Percentiles rank a stretch among this genome's conserved stretches.
These are phyloP conservation scores for Boletus edulis DNA, from an alignment of 768 basidiomycete genomes.

Conservation along the genomic window DNA sequence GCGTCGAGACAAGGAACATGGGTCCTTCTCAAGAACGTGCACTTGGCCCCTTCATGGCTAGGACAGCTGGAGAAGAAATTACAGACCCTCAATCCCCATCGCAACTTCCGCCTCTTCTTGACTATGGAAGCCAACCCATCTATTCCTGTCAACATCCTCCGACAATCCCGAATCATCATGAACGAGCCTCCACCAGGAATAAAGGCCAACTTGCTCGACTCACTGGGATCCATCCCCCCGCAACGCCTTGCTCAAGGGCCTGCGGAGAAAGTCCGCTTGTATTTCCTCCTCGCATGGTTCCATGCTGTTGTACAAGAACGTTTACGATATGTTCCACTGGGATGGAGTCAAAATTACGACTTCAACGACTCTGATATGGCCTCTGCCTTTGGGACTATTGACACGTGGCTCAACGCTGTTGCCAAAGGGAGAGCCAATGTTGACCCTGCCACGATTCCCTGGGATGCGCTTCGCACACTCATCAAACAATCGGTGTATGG, in stretches of 20 bases:
- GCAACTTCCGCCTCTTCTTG: conserved; percentile 93
- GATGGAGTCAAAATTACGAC: conserved; percentile 96
- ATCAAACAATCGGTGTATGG: conserved; percentile 97
- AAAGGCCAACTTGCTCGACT: conserved; percentile 94
- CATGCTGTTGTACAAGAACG: conserved; percentile 98
- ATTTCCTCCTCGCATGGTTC: conserved; percentile 99
- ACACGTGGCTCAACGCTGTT: conserved; percentile 77
- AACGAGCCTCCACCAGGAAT: conserved; percentile 98
- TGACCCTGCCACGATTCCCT: conserved; percentile 88
- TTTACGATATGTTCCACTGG: conserved; percentile 90
- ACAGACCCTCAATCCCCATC: conserved; percentile 86
- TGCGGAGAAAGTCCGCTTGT: conserved; percentile 87
- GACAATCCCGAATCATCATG: conserved; percentile 96
- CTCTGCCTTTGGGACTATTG: conserved; percentile 89
- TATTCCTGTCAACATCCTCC: conserved; percentile 94
- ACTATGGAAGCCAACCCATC: conserved; percentile 97
- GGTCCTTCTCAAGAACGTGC: conserved; percentile 97
- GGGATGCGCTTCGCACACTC: conserved; percentile 90
- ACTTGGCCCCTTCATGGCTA: conserved; percentile 94
- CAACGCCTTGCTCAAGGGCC: conserved; percentile 81
- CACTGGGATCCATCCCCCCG: conserved; percentile 69
- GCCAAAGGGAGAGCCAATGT: conserved; percentile 91
- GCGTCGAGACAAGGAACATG: conserved; percentile 93
- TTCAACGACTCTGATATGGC: conserved; percentile 99
- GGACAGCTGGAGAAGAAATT: conserved; percentile 95